Evolutionary conservation across 2,329 filamentous ascomycete genomes (phyloP), one percentile per base, ranked within the genome.

Genomic region (Cytospora schulzeri): DNA sequence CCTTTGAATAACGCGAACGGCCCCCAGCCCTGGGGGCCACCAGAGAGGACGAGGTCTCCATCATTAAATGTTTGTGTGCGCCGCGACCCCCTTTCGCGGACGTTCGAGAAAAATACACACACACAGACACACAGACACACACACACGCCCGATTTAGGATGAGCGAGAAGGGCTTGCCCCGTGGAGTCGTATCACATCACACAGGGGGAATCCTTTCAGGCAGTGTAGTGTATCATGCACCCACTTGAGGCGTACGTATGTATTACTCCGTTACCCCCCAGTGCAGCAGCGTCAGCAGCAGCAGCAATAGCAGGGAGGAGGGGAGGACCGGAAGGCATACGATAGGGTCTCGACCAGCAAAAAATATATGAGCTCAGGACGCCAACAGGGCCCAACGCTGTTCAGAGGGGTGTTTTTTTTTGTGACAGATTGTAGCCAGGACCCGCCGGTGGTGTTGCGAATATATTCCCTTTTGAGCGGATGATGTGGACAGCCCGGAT

Each of bases 1-100:
- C 83, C 75, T 87, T 87, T 71, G 84, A 85, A 75, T 84, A 85
- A 73, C 83, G 83, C 69, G 84, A 86, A 62, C 78, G 76, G 70
- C 81, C 81, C 74, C 59, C 63, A 17, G 66, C 63, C 66, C 69
- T 71, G 55, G 71, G 69, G 64, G 67, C 65, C 65, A 68, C 61
- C 55, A 73, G 64, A 61, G 69, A 69, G 62, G 69, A 69, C 50
- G 71, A 61, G 24, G 70, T 66, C 61, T 68, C 70, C 71, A 73
- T 71, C 67, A 67, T 71, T n/a, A n/a, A 56, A 50, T 62, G 51
- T 22, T 64, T 64, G 57, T 64, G 57, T 65, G 48, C 55, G 63
- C 33, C 57, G 51, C 19, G 33, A 9, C 28, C 57, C 61, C 64
- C 51, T 60, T 60, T 58, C 55, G 31, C 53, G 22, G 28, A 59